Percentiles rank a stretch among this genome's conserved stretches.
phyloP scores from a whole-genome alignment of 2,329 filamentous ascomycete species.

The Curvularia hawaiiensis region DNA sequence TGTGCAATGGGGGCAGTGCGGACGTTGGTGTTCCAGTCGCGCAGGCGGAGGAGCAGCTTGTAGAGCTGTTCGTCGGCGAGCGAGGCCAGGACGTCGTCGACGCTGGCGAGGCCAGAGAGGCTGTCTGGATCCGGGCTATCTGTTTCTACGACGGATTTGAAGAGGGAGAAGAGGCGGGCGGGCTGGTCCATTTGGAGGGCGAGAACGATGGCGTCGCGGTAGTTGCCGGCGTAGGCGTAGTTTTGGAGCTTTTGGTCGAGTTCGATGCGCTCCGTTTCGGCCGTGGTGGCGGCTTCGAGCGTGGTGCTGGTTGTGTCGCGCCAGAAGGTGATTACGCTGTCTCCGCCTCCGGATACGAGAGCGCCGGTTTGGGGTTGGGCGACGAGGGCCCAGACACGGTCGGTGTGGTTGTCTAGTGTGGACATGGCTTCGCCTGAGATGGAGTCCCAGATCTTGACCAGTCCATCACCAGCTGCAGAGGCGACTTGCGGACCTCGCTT shows the following conservation, averaged over 20 bases:
- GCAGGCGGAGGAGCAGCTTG: conserved; percentile 75
- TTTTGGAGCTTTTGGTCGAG: conserved; percentile 95
- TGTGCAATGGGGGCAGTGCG: conserved; percentile 85
- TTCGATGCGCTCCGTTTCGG: conserved; percentile 80
- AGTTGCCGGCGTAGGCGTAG: conserved; percentile 84
- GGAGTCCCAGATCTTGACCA: conserved; percentile 96
- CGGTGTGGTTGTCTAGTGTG: conserved; percentile 95
- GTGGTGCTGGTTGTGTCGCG: conserved; percentile 86
- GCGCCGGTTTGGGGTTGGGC: conserved; percentile 67
- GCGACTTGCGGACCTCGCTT: conserved; percentile 74
- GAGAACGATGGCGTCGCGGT: conserved; percentile 89
- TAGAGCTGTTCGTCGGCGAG: conserved; percentile 87
- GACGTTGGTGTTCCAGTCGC: conserved; percentile 98
- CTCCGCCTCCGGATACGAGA: conserved; percentile 87
- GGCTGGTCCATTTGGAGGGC: conserved; percentile 95
- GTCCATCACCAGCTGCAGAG: conserved; percentile 88
- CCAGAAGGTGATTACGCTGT: conserved; percentile 96
- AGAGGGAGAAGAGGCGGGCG: conserved; percentile 80
- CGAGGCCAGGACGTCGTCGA: conserved; percentile 81
- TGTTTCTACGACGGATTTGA: conserved; percentile 76
- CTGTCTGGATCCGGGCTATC: conserved; percentile 65
- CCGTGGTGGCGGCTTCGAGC: conserved; percentile 72
- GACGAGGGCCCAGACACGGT: conserved; percentile 90
- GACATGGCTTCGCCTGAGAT: conserved; percentile 82
- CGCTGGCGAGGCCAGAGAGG: conserved; percentile 66